phyloP scores from a whole-genome alignment of 1,284 basidiomycete genomes.

The Cryptococcus amylolentus region DNA sequence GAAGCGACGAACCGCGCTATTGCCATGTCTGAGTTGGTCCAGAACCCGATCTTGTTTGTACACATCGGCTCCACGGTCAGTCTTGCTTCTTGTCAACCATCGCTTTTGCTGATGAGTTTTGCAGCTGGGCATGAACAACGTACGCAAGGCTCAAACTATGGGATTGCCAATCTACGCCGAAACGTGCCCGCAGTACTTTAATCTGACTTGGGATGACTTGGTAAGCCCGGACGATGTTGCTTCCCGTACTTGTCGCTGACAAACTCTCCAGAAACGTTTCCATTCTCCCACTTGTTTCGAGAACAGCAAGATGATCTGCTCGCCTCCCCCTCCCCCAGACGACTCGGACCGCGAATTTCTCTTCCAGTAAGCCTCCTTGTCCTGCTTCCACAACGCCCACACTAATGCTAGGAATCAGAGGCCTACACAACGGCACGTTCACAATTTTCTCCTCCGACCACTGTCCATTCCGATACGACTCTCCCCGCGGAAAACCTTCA shows the following conservation, averaged over 20 bases:
- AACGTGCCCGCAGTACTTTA: slow-evolving; percentile 21
- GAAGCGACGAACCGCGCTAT: slow-evolving; percentile 36
- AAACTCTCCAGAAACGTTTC: slow-evolving; percentile 4
- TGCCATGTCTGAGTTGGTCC: slow-evolving; percentile 27
- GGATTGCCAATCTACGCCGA: slow-evolving; percentile 29
- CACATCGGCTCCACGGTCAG: slow-evolving; percentile 30
- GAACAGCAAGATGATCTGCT: slow-evolving; percentile 17
- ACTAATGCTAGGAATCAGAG: slow-evolving; percentile 6
- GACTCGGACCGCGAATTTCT: slow-evolving; percentile 9
- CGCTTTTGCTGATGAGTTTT: not conserved
- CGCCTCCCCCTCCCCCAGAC: slow-evolving; percentile 11
- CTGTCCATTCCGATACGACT: slow-evolving; percentile 15
- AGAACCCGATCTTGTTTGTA: slow-evolving; percentile 32
- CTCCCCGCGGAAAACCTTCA: slow-evolving; percentile 10
- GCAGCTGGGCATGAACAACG: slow-evolving; percentile 9
- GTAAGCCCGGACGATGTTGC: slow-evolving; percentile 1
- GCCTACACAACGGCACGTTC: slow-evolving; percentile 20
- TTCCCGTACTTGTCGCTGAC: not conserved
- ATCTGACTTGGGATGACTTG: slow-evolving; percentile 16
- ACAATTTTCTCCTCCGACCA: slow-evolving; percentile 22
- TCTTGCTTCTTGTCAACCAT: not conserved
- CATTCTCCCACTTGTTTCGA: slow-evolving; percentile 15
- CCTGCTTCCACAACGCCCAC: slow-evolving; percentile 1
- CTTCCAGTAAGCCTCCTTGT: slow-evolving; percentile 2
- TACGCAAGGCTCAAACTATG: slow-evolving; percentile 26